A percentile compares a stretch with the other conserved stretches of the same genome.
Evolutionary conservation across 371 early-diverging fungal genomes (phyloP).

Genomic region (Capillidium rhysosporum): DNA sequence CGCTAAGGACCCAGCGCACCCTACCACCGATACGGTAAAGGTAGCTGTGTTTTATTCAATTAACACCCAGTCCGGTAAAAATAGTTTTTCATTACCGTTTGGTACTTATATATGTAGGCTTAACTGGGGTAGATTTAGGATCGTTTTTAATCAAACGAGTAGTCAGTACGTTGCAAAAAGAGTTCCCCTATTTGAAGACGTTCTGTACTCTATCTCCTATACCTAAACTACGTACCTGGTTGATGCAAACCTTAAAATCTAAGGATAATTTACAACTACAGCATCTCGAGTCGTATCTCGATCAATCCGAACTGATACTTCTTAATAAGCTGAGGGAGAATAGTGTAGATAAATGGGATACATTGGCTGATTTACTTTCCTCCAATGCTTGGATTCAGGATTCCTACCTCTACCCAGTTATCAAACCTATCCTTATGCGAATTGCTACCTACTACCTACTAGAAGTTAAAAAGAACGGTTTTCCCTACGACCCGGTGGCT

Average conservation of each 20-base stretch:
- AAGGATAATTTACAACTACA: constrained; percentile 12
- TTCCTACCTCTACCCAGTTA: constrained; percentile 10
- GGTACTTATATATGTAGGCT: constrained; percentile 13
- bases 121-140: constrained; percentile 68
- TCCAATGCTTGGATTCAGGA: constrained; percentile 12
- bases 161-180: constrained; percentile 37
- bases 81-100: not conserved
- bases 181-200: constrained; percentile 37
- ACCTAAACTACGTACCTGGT: constrained; percentile 62
- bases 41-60: constrained; percentile 79
- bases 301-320: not conserved
- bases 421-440: constrained; percentile 34
- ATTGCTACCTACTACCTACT: constrained; percentile 43
- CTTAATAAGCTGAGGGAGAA: not conserved
- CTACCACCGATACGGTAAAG: constrained; percentile 15
- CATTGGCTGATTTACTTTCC: not conserved
- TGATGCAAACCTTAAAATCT: constrained; percentile 13
- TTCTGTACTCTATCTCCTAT: constrained; percentile 77
- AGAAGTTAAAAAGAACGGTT: constrained; percentile 32
- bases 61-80: constrained; percentile 49
- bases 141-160: constrained; percentile 72
- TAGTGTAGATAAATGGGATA: not conserved
- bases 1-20: constrained; percentile 19
- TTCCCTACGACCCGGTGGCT: constrained; percentile 64
- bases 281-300: not conserved